Evolutionary conservation across 2,329 filamentous ascomycete genomes (phyloP).

Genomic region (Diatrype stigma): DNA sequence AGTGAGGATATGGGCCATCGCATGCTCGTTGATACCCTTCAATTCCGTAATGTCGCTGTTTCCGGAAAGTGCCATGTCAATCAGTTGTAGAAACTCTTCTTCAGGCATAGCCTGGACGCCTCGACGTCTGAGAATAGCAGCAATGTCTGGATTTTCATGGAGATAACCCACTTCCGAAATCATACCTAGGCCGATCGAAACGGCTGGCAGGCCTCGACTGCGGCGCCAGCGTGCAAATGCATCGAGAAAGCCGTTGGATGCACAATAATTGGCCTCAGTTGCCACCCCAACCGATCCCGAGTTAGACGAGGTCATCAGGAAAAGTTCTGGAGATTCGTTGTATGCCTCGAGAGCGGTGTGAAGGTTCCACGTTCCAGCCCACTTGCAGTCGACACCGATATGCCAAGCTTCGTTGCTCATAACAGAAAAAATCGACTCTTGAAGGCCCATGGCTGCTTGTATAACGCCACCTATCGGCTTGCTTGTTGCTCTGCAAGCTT

Average conservation of each 20-base stretch:
- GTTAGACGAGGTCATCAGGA: conserved; percentile 24
- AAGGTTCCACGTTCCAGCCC: conserved; percentile 18
- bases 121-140: conserved; percentile 11
- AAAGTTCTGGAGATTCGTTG: conserved; percentile 27
- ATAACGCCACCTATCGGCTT: conserved; percentile 16
- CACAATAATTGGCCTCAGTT: conserved; percentile 33
- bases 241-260: conserved; percentile 34
- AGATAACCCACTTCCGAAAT: conserved; percentile 32
- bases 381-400: conserved; percentile 17
- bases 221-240: conserved; percentile 24
- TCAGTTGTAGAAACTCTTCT: conserved; percentile 19
- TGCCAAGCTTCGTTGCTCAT: conserved; percentile 25
- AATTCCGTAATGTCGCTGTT: conserved; percentile 3
- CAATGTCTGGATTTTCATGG: conserved; percentile 25
- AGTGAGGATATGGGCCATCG: conserved; percentile 15
- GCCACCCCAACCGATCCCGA: conserved; percentile 25
- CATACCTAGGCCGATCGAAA: conserved; percentile 25
- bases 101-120: conserved; percentile 19
- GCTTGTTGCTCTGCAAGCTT: conserved; percentile 2
- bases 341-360: conserved; percentile 14
- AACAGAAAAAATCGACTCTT: conserved; percentile 20
- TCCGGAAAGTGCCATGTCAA: conserved; percentile 20
- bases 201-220: conserved; percentile 18
- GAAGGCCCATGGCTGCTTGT: conserved; percentile 29
- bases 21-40: too few species aligned